A percentile compares a stretch with the other conserved stretches of the same genome.
phyloP scores from a whole-genome alignment of 169 alveolate species.

The Plasmodium inui region DNA sequence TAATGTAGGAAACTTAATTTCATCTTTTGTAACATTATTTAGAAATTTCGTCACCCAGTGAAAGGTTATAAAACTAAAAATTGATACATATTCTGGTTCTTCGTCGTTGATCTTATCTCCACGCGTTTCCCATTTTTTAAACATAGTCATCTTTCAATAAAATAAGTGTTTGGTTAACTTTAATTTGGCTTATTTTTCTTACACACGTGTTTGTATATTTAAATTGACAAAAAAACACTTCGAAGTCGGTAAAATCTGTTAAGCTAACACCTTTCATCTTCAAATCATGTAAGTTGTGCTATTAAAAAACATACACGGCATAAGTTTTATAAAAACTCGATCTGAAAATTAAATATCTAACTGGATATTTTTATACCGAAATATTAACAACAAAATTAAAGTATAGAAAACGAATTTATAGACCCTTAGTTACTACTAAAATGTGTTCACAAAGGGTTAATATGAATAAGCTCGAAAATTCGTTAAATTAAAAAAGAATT shows the following conservation, averaged over 20 bases:
- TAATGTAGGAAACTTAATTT: conserved; percentile 29
- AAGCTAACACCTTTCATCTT: background rate
- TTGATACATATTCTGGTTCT: conserved; percentile 21
- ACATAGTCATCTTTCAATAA: conserved; percentile 21
- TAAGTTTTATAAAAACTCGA: background rate
- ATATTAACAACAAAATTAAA: background rate
- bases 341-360: background rate
- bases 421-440: background rate
- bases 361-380: background rate
- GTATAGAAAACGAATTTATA: background rate
- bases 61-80: conserved; percentile 32
- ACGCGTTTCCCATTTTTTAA: background rate
- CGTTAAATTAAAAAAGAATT: background rate
- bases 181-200: conserved; percentile 9
- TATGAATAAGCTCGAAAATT: background rate
- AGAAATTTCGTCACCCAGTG: conserved; percentile 43
- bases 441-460: background rate
- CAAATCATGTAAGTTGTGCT: background rate
- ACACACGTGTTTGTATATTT: background rate
- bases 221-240: background rate
- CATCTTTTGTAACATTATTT: conserved; percentile 20
- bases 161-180: background rate
- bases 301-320: background rate
- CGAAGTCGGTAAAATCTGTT: background rate
- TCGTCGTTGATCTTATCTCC: conserved; percentile 8